These are phyloP conservation scores for Breviolum minutum DNA, from an alignment of 73 alveolate genomes.

Conservation along the genomic window DNA sequence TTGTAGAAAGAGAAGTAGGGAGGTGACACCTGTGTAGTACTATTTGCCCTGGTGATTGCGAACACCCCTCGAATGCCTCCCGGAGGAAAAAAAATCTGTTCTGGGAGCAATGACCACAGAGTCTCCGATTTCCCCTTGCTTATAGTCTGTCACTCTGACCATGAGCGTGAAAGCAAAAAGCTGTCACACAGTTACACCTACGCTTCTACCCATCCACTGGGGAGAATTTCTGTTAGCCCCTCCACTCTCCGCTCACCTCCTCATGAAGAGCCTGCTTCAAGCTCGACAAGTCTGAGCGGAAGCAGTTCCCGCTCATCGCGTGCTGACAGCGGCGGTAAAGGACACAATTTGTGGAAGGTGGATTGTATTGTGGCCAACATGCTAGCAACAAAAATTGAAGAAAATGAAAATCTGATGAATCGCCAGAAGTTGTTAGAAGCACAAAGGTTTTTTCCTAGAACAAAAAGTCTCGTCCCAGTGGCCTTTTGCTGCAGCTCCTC, in stretches of 20 bases:
- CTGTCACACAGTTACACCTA: no score
- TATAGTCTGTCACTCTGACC: no score
- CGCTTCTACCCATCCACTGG: not conserved
- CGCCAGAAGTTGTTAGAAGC: not conserved
- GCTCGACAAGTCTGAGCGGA: not conserved
- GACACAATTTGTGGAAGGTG: not conserved
- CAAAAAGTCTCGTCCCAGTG: not conserved
- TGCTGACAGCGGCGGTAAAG: not conserved
- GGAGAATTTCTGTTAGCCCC: not conserved
- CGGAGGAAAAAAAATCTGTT: no score
- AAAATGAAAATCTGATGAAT: not conserved
- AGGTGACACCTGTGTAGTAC: no score
- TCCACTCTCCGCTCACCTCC: not conserved
- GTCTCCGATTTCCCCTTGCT: no score
- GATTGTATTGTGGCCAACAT: not conserved
- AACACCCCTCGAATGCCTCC: no score
- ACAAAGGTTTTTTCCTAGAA: not conserved
- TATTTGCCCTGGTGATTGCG: no score
- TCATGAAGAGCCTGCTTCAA: not conserved
- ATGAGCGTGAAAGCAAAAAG: no score
- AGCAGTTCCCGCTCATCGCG: not conserved
- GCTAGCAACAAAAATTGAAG: not conserved
- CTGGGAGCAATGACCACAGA: no score
- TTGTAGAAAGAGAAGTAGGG: no score
- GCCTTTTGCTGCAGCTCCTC: conserved; percentile 14